A percentile compares a stretch with the other conserved stretches of the same genome.
Conservation (phyloP, 176 grass and related monocot genomes). For the Ampelocalamus luodianensis region DNA sequence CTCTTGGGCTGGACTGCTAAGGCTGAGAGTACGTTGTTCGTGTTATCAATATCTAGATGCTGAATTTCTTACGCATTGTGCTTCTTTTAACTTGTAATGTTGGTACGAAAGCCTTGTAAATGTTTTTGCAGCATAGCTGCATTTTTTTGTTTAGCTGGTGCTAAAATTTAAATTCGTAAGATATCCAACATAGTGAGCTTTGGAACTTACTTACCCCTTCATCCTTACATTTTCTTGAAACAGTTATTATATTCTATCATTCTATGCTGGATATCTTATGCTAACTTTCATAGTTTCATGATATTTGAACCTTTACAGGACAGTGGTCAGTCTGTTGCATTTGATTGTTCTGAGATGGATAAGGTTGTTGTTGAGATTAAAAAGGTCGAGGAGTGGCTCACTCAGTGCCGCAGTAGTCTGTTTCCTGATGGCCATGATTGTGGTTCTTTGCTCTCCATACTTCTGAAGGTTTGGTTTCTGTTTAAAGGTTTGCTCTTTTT, state of each 20-base stretch:
- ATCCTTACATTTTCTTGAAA: background rate
- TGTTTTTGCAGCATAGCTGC: background rate
- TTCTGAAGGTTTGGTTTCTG: conserved; percentile 69
- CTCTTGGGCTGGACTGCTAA: conserved; percentile 71
- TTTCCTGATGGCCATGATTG: conserved; percentile 46
- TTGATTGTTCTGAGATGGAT: conserved; percentile 77
- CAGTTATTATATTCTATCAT: conserved; percentile 19
- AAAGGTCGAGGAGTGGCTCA: conserved; percentile 83
- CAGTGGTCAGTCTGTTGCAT: conserved; percentile 62
- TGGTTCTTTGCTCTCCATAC: conserved; percentile 52
- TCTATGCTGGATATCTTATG: conserved; percentile 18
- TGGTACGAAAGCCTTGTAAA: background rate
- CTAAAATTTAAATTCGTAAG: conserved; percentile 3
- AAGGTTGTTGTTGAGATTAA: conserved; percentile 70
- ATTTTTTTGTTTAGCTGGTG: background rate
- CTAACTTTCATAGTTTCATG: background rate
- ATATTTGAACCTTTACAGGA: conserved; percentile 46
- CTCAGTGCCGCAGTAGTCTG: conserved; percentile 51
- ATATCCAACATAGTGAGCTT: background rate
- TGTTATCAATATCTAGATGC: background rate
- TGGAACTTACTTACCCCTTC: background rate
- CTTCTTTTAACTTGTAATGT: conserved; percentile 11
- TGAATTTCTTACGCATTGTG: conserved; percentile 3
- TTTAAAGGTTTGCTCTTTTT: conserved; percentile 4
- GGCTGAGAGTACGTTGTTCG: conserved; percentile 60